phyloP scores from a whole-genome alignment of 495 filamentous ascomycete genomes.

The Trypethelium eluteriae region DNA sequence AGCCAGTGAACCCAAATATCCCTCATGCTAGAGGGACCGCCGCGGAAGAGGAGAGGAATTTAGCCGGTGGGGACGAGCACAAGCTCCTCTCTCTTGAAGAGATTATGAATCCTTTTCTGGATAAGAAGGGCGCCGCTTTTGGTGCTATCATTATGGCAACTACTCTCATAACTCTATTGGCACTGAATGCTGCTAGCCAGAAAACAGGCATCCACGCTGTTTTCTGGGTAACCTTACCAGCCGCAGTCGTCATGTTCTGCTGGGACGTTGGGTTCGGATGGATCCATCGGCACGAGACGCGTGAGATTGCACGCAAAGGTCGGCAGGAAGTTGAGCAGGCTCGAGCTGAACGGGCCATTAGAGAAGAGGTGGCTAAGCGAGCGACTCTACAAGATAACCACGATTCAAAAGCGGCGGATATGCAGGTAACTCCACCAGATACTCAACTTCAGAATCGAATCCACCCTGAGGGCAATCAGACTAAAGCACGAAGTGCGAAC shows the following conservation, averaged over 20 bases:
- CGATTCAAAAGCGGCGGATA: constrained; percentile 2
- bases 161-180: constrained; percentile 52
- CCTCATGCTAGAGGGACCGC: constrained; percentile 50
- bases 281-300: constrained; percentile 49
- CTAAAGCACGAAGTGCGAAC: background rate
- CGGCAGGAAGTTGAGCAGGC: constrained; percentile 44
- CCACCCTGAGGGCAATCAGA: background rate
- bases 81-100: constrained; percentile 54
- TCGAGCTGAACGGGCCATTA: constrained; percentile 33
- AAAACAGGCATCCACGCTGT: constrained; percentile 43
- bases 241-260: constrained; percentile 54
- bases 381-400: constrained; percentile 12
- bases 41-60: constrained; percentile 45
- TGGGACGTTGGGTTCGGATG: constrained; percentile 56
- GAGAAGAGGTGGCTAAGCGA: constrained; percentile 19
- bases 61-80: constrained; percentile 40
- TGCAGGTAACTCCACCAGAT: constrained; percentile 1
- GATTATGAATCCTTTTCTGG: constrained; percentile 63
- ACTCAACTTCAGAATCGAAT: constrained; percentile 7
- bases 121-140: constrained; percentile 53
- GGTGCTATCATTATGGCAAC: constrained; percentile 54
- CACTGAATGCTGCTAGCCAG: constrained; percentile 49
- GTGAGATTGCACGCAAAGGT: constrained; percentile 50
- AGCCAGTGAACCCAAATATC: constrained; percentile 61
- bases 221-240: constrained; percentile 55